Evolutionary conservation across 495 filamentous ascomycete species (phyloP), one percentile per base, ranked within the genome.

Genomic region (Neurospora sp.): DNA sequence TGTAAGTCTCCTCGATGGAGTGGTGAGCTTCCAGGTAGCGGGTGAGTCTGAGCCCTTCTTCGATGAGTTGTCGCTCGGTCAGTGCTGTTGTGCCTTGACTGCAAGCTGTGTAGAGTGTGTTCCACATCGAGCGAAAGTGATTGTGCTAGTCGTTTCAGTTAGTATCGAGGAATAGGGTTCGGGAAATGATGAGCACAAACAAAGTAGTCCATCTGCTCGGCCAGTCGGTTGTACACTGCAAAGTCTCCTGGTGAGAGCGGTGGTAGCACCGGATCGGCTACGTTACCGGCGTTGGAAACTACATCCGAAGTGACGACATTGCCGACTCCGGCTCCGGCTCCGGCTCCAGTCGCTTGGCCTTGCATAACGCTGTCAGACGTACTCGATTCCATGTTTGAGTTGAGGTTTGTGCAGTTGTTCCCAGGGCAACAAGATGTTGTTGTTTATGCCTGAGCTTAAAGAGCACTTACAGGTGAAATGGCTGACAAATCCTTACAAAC

Each of bases 141-240:
- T 90, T 89, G 83, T 96, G 93, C 90, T 91, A 69, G 11, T 35
- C 27, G 38, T n/a, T 5, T 23, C 8, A 27, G 46, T 74, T 73
- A 54, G 79, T 73, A 59, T 69, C 39, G 76, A 75, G 48, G 18
- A 20, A 46, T 27, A 14, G 48, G 11, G 72, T 76, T 6, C 48
- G 18, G 73, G 20, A 70, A 38, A 59, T 18, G 42, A 37, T 18
- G 74, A 44, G 16, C 41, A 75, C 86, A 69, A 83, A 92, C 90
- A 79, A 90, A 92, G 40, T 87, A 84, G 38, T 95, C 89, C 93
- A 97, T 97, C 70, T 88, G 85, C 76, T 92, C 91, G 2, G 93
- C 89, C 75, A 94, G 81, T 16, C 87, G 86, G 82, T 95, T 94
- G 79, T 92, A 96, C 18, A 76, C 74, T 23, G 72, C 69, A 75